Base-by-base conservation (phyloP, 257 asterid genomes). In the Scutellaria minor region DNA sequence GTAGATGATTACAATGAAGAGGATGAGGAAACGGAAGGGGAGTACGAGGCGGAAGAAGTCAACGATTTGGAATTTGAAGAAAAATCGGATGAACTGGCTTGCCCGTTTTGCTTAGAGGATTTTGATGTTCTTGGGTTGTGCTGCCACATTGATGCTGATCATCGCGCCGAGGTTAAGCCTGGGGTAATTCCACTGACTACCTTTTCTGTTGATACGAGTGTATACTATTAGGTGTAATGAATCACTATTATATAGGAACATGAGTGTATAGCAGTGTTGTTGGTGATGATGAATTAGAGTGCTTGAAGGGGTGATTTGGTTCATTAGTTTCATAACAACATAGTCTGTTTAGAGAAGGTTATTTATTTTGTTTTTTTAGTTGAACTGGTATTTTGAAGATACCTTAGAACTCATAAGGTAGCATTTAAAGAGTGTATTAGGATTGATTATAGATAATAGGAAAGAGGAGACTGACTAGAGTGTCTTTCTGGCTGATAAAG, bases 101-200 rank as follows among this genome's bases (percentile, higher is more conserved):
- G 98, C 77, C 98, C 96, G 0, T 93, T 90, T 79, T 93, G 98
- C 81, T 37, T 71, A 2, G 98, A 93, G 75, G 96, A 93, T 79
- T 90, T 89, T 15, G 98, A 93, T 74, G 87, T 90, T 37, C 85
- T 93, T 3, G 98, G 92, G 13, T 80, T 93, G 80, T 93, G 92
- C 77, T 90, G 98, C 83, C 98, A 93, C 87, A 84, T 93, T 69
- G 98, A 93, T 72, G 84, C 90, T 72, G 95, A 84, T 68, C 98
- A 93, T 75, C 93, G 91, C 13, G 60, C 81, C 84, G 98, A 90
- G 83, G 95, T 84, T 58, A 90, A 83, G 76, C 85, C 92, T 24
- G 90, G 89, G 91, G 98, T 93, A 88, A 83, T 67, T 75, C 39
- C 5, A 4, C 37, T 3, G 37, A 31, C 37, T 2, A 31, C 15